Base-by-base conservation (phyloP, 495 filamentous ascomycete species). In the Tuber brumale region DNA sequence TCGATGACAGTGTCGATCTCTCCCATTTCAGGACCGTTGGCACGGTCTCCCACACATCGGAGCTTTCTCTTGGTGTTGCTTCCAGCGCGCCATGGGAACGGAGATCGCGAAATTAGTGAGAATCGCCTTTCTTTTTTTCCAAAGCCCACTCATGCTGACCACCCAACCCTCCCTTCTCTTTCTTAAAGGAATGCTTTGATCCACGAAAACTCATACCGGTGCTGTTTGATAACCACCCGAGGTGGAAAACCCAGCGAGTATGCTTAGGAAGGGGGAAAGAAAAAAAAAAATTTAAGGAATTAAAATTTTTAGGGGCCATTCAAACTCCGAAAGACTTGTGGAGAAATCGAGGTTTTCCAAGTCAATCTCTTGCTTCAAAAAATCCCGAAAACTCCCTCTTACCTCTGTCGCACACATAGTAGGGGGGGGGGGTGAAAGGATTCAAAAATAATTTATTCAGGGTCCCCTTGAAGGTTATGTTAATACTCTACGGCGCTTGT, bases 51-150 rank as follows among this genome's bases (percentile, higher is more conserved):
- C 73, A 80, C 78, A 72, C 78, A 79, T 80, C 77, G 78, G 78
- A 80, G 78, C 46, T 80, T 80, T 80, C 78, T 80, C 79, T 79
- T 79, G 78, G 78, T 73, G 70, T 79, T 72, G 70, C 78, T 71
- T 75, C 70, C 71, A 70, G 73, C 72, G 78, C 70, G 69, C 57
- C 77, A 57, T 80, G 73, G 78, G 78, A 75, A 44, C 76, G 73
- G 78, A 41, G 78, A 80, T 80, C 78, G 78, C n/a, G 75, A 37
- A 70, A 70, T 76, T 69, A 70, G 78, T 80, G 78, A 80, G 78
- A 79, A 80, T 80, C 78, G 78, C 75, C 45, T 57, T 61, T 71
- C 57, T 27, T 71, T 78, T 42, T 76, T 76, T 43, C 66, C 72
- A 72, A 76, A 57, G 71, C 71, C 71, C 61, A 46, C 75, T 70